Conservation (phyloP, 257 asterid genomes). For the Ilex asprella region DNA sequence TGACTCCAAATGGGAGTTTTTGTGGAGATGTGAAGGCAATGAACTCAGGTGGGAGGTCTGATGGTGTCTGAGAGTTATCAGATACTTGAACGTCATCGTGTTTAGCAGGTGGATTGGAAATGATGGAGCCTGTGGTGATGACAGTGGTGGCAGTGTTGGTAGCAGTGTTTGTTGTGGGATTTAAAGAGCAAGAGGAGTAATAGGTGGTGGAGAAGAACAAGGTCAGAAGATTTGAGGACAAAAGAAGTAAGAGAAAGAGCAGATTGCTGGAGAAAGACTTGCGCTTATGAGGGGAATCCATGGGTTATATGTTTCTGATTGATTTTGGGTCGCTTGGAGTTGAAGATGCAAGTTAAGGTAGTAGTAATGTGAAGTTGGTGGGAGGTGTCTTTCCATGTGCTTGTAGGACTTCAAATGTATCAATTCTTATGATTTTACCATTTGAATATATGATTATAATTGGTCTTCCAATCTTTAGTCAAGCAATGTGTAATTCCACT, state of each 20-base stretch:
- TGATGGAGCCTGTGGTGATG: neutral
- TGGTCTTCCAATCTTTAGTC: too few relatives aligned
- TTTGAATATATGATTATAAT: too few relatives aligned
- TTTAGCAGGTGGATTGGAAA: neutral
- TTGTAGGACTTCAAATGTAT: neutral
- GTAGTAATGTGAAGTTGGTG: constrained; percentile 3
- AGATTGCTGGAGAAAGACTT: constrained; percentile 23
- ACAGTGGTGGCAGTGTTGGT: neutral
- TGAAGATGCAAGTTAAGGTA: constrained; percentile 3
- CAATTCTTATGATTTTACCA: too few relatives aligned
- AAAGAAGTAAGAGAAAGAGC: constrained; percentile 32
- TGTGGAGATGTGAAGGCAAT: constrained; percentile 48
- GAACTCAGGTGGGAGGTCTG: constrained; percentile 47
- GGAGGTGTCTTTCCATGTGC: neutral
- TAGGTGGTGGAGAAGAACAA: constrained; percentile 39
- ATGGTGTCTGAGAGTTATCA: neutral
- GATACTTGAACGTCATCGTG: neutral
- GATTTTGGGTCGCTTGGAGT: constrained; percentile 9
- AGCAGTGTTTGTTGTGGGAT: constrained; percentile 6
- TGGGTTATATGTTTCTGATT: neutral
- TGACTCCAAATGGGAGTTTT: constrained; percentile 53
- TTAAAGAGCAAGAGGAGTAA: constrained; percentile 31
- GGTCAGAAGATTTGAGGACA: constrained; percentile 55
- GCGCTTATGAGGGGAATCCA: constrained; percentile 23
- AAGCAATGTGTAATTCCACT: too few relatives aligned